Conservation (phyloP, 1,139 yeast species). For the Pichia sp. region DNA sequence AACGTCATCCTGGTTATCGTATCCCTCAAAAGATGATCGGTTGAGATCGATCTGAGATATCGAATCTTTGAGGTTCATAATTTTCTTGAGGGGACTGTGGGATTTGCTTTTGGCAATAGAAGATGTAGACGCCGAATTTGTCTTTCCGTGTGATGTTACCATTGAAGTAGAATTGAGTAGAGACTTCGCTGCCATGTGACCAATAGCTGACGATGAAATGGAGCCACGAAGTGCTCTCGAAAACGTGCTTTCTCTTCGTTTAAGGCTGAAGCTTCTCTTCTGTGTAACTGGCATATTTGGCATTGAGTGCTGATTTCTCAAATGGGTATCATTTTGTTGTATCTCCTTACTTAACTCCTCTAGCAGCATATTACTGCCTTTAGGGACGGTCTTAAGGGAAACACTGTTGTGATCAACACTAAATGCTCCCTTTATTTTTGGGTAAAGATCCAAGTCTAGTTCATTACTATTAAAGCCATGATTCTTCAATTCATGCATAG, state of each 20-base stretch:
- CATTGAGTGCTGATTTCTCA: slow-evolving; percentile 10
- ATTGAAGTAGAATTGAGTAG: slow-evolving; percentile 1
- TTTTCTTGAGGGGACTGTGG: slow-evolving; percentile 16
- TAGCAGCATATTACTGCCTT: slow-evolving; percentile 4
- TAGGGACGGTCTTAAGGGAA: too few species aligned
- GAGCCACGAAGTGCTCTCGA: slow-evolving; percentile 4
- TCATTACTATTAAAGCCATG: too few species aligned
- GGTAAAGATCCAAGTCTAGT: too few species aligned
- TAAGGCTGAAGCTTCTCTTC: not conserved
- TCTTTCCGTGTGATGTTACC: slow-evolving; percentile 3
- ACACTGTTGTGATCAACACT: too few species aligned
- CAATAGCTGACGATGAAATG: slow-evolving; percentile 6
- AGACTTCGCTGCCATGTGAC: not conserved
- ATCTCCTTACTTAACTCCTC: slow-evolving; percentile 13
- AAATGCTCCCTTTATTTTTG: too few species aligned
- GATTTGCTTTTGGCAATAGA: slow-evolving; percentile 8
- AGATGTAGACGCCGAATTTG: slow-evolving; percentile 6
- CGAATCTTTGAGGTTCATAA: slow-evolving; percentile 9
- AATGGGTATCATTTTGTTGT: slow-evolving; percentile 5
- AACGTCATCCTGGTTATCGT: not conserved
- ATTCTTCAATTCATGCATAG: too few species aligned
- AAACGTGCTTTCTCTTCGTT: not conserved
- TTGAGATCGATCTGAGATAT: not conserved
- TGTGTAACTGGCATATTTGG: slow-evolving; percentile 6
- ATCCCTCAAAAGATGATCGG: not conserved